Evolutionary conservation across 306 rosid genomes (phyloP), one percentile per base, ranked within the genome.

Genomic region (Glycine soja): DNA sequence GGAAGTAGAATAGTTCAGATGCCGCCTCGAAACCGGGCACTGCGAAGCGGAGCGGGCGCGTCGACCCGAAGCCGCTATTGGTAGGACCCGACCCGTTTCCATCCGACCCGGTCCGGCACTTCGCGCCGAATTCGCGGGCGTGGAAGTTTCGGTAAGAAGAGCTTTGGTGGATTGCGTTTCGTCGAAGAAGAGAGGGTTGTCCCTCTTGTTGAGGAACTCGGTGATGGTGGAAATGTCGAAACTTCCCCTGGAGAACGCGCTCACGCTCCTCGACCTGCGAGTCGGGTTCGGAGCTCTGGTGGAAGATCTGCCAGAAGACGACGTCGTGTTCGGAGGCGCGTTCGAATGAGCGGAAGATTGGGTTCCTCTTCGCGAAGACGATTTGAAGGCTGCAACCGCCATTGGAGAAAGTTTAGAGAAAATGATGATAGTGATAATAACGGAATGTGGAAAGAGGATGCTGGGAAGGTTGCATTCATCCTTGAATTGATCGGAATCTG

Each of bases 381-480:
- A 95, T 89, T 87, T 95, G 93, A 91, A 93, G 76, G 97, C 91
- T 7, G 99, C 79, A 34, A 86, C 81, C 2, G 99, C 97, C 99
- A 93, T 95, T 0, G 61, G 11, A 36, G 38, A 42, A 42, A 40
- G 53, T 5, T 6, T 0, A 51, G 66, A 42, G 76, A 46, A 12
- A 43, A 62, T 45, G 16, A 12, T 46, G 11, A 45, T 53, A 36
- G 5, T 4, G 5, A 38, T 4, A 4, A 38, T 38, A 10, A 24
- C 4, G n/a, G n/a, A 6, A 3, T 13, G 0, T 8, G 30, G n/a
- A 47, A 50, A 11, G 36, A 32, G 57, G 7, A n/a, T 38, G 30
- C 8, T 3, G 34, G 12, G 10, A 10, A 53, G 15, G 6, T 54
- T 54, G 47, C 9, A 13, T 38, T 43, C 78, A 77, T 76, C 82